phyloP scores from a whole-genome alignment of 176 grass and related monocot genomes.

The Aegilops sharonensis region DNA sequence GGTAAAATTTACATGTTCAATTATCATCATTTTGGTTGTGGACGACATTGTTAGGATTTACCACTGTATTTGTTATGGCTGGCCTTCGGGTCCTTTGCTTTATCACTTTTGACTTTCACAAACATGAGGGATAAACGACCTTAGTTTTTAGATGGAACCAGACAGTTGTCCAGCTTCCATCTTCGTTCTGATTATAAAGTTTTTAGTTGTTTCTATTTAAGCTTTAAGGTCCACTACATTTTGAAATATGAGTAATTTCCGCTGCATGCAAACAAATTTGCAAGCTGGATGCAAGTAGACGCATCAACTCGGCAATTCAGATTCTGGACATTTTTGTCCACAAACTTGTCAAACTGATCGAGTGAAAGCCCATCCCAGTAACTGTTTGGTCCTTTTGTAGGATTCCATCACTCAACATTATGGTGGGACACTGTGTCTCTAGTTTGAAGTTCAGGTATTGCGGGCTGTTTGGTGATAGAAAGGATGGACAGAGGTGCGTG shows the following conservation, averaged over 20 bases:
- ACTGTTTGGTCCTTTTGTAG: too few relatives aligned
- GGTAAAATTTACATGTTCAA: constrained; percentile 32
- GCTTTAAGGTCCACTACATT: not conserved
- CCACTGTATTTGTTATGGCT: not conserved
- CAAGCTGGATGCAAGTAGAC: not conserved
- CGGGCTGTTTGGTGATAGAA: not conserved
- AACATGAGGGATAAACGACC: not conserved
- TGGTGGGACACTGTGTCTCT: constrained; percentile 38
- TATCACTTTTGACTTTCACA: not conserved
- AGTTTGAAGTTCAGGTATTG: not conserved
- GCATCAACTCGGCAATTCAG: not conserved
- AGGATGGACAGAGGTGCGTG: not conserved
- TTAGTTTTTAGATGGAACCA: not conserved
- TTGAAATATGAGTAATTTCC: not conserved
- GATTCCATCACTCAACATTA: constrained; percentile 20
- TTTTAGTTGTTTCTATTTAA: not conserved
- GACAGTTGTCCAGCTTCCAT: not conserved
- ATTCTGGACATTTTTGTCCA: not conserved
- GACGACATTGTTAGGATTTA: not conserved
- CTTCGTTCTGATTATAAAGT: not conserved
- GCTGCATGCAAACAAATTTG: not conserved
- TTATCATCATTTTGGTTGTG: not conserved
- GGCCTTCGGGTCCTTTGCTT: not conserved
- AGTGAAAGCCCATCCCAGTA: too few relatives aligned
- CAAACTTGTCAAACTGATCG: too few relatives aligned